Evolutionary conservation across 2,329 filamentous ascomycete genomes (phyloP).

Genomic region (Tolypocladium pustulatum): DNA sequence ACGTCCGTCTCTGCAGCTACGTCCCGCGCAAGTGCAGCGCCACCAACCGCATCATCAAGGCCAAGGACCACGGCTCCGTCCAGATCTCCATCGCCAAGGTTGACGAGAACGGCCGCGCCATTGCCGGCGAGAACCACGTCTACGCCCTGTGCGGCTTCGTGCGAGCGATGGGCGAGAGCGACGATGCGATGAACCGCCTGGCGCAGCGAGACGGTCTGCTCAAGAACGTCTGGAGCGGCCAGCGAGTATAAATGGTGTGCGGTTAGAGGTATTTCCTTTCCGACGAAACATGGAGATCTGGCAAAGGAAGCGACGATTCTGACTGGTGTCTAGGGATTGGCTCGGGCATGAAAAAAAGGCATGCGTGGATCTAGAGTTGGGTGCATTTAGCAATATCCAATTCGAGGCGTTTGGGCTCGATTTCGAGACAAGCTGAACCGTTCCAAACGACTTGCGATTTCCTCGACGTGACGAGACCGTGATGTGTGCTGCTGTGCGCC

Average conservation of each 20-base stretch:
- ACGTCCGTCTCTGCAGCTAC: slow-evolving; percentile 49
- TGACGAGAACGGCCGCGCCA: slow-evolving; percentile 92
- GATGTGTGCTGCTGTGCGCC: slow-evolving; percentile 18
- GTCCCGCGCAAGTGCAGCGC: slow-evolving; percentile 98
- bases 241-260: slow-evolving; percentile 37
- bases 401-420: slow-evolving; percentile 36
- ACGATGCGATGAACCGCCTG: slow-evolving; percentile 92
- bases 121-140: slow-evolving; percentile 91
- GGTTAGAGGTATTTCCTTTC: background rate
- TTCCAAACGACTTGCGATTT: background rate
- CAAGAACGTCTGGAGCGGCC: slow-evolving; percentile 90
- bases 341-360: slow-evolving; percentile 25
- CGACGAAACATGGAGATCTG: background rate
- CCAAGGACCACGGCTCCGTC: slow-evolving; percentile 98
- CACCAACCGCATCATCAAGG: slow-evolving; percentile 99
- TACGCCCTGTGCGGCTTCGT: slow-evolving; percentile 98
- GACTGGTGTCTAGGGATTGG: slow-evolving; percentile 15
- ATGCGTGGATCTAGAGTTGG: slow-evolving; percentile 31
- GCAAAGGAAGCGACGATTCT: slow-evolving; percentile 5
- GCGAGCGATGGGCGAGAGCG: slow-evolving; percentile 93
- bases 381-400: slow-evolving; percentile 33
- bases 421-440: slow-evolving; percentile 26
- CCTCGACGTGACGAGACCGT: slow-evolving; percentile 13
- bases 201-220: slow-evolving; percentile 92
- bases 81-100: slow-evolving; percentile 97